Conservation (phyloP, 495 filamentous ascomycete species). For the Alectoria sarmentosa region DNA sequence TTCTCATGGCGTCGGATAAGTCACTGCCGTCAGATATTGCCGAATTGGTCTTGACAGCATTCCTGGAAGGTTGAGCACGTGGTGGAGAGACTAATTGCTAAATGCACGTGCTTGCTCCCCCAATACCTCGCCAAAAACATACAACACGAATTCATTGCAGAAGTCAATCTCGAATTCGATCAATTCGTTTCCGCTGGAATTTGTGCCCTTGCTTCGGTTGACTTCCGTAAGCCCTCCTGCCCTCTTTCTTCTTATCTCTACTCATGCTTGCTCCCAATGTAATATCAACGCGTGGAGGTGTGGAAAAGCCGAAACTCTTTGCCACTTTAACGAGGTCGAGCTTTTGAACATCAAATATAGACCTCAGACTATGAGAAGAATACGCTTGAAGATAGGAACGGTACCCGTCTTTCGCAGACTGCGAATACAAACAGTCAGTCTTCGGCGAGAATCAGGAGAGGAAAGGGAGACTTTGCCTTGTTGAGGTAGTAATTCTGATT, state of each 20-base stretch:
- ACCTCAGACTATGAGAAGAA: slow-evolving; percentile 79
- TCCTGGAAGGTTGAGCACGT: neutral
- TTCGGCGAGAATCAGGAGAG: neutral
- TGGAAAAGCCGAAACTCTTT: slow-evolving; percentile 84
- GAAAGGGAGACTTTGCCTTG: slow-evolving; percentile 47
- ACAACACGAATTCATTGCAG: neutral
- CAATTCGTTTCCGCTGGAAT: slow-evolving; percentile 18
- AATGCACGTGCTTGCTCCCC: neutral
- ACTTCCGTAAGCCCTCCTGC: slow-evolving; percentile 74
- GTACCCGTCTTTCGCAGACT: slow-evolving; percentile 64
- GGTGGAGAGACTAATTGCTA: neutral
- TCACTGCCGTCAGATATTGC: neutral
- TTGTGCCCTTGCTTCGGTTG: slow-evolving; percentile 44
- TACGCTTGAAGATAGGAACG: slow-evolving; percentile 91
- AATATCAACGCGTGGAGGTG: slow-evolving; percentile 88
- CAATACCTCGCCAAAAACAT: neutral
- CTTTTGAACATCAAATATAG: slow-evolving; percentile 89
- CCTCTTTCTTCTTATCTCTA: slow-evolving; percentile 75
- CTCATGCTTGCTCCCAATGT: slow-evolving; percentile 79
- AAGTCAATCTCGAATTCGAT: neutral
- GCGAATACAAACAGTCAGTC: slow-evolving; percentile 8
- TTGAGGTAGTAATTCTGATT: slow-evolving; percentile 94
- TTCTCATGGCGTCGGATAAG: neutral
- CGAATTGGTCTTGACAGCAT: neutral
- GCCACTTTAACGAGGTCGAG: slow-evolving; percentile 90